Base-by-base conservation (phyloP, 2,329 filamentous ascomycete species). In the Scolecobasidium constrictum region DNA sequence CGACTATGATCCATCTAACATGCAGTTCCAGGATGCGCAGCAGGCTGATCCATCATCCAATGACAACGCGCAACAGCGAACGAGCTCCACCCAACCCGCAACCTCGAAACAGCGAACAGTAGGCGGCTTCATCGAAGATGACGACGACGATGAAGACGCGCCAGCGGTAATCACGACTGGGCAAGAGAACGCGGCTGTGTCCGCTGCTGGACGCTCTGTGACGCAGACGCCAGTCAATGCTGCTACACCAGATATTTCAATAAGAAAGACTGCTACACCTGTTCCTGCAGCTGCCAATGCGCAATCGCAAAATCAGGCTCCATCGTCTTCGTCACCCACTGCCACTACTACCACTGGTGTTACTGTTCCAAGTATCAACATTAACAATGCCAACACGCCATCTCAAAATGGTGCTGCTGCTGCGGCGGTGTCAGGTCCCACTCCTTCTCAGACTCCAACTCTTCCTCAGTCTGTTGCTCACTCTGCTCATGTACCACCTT, bases 81-180 rank as follows among this genome's bases (percentile, higher is more conserved):
- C 9, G 9, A 31, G 26, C 26, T 31, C 26, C 9, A 9, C n/a
- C 9, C 26, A 31, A 7, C 9, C 26, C 26, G 33, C 40, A 16
- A 7, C 40, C 33, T 20, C 40, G 6, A 42, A 42, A 20, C 40
- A 35, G 36, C 70, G 67, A 54, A 75, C 68, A 48, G 70, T 72
- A 54, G 74, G 73, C 58, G 75, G 75, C 52, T 78, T 78, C 66
- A 71, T 77, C 61, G 69, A 74, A 57, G 75, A 78, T 61, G 74
- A 76, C 58, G 73, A 77, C 56, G 71, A 72, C 58, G 71, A 73
- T 54, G 71, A 73, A 56, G 72, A 76, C 54, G 68, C 19, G 52
- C 56, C 56, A 44, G 51, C 64, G 48, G 62, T 66, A 54, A 62
- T 64, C 60, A 38, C 22, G 23, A 34, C n/a, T 26, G 42, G 42